Base-by-base conservation (phyloP, 2,329 filamentous ascomycete genomes). In the Macrophomina tecta region DNA sequence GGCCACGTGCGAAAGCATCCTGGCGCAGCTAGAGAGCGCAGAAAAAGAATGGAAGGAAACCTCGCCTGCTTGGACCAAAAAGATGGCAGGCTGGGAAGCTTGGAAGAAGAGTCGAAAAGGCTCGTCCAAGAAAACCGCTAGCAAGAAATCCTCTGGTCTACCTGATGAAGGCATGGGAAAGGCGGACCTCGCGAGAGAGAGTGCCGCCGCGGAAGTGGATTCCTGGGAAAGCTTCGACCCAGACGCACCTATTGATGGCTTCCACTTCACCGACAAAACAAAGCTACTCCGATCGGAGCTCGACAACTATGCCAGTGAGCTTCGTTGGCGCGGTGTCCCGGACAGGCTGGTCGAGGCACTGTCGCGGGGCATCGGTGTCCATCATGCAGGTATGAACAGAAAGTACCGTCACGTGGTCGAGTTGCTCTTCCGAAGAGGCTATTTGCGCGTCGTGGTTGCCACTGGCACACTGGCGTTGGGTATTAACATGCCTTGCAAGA, bases 401-500 rank as follows among this genome's bases (percentile, higher is more conserved):
- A 87, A 87, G 69, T 94, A 94, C 73, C 86, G 91, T 45, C 90
- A 93, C 75, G 82, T 81, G 23, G 89, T 92, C 1, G 91, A 93
- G 73, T 90, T 91, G 68, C 79, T 93, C 7, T 93, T 93, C 78
- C 85, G 91, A 8, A 90, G 86, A 74, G 90, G 90, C 0, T 93
- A 86, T 73, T 77, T 94, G 48, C 84, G 86, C 7, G 88, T 90
- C 0, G 87, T 94, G 34, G 84, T 94, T 32, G 91, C 91, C 0
- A 94, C 91, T 1, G 91, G 90, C 0, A 93, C 91, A 0, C 83
- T 93, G 28, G 89, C 90, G 1, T 81, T 94, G 5, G 91, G 91
- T 80, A 90, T 94, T 80, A 94, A 68, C 70, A 92, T 92, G 89
- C 91, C 91, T 9, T 94, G 91, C 75, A 92, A 91, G 75, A 94